These are phyloP conservation scores for Pseudonitzschia delicatissima DNA, from an alignment of 108 stramenopile genomes.

Conservation along the genomic window DNA sequence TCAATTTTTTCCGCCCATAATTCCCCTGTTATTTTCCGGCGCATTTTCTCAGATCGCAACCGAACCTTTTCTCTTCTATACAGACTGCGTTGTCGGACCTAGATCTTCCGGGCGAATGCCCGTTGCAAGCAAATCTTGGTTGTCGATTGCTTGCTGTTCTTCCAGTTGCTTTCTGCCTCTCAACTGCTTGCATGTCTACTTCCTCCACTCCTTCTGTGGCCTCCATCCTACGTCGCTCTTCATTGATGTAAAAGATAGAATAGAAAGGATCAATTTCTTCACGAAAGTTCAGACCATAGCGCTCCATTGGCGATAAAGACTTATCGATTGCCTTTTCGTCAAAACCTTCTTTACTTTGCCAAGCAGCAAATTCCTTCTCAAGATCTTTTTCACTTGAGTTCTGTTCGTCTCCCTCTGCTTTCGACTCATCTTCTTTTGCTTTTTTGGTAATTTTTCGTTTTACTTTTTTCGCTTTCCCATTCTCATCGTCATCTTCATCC, in stretches of 20 bases:
- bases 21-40: slow-evolving; percentile 72
- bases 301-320: slow-evolving; percentile 72
- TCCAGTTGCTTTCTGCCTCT: slow-evolving; percentile 62
- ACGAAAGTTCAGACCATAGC: slow-evolving; percentile 65
- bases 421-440: slow-evolving; percentile 19
- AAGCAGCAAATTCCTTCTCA: slow-evolving; percentile 90
- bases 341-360: slow-evolving; percentile 86
- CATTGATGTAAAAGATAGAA: slow-evolving; percentile 61
- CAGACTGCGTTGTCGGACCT: slow-evolving; percentile 69
- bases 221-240: slow-evolving; percentile 50
- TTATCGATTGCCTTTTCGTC: slow-evolving; percentile 73
- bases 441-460: slow-evolving; percentile 17
- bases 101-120: slow-evolving; percentile 62
- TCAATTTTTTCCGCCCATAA: slow-evolving; percentile 64
- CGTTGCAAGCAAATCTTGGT: slow-evolving; percentile 82
- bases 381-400: slow-evolving; percentile 48
- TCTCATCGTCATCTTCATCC: slow-evolving; percentile 34
- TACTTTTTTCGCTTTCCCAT: slow-evolving; percentile 10
- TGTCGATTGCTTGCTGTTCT: slow-evolving; percentile 64
- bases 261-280: slow-evolving; percentile 78
- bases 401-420: slow-evolving; percentile 27
- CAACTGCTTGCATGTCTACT: slow-evolving; percentile 74
- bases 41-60: slow-evolving; percentile 63
- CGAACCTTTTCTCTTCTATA: slow-evolving; percentile 75
- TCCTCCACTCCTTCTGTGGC: slow-evolving; percentile 45